Conservation (phyloP, 495 filamentous ascomycete species). For the Melanomma pulvis-pyrius region DNA sequence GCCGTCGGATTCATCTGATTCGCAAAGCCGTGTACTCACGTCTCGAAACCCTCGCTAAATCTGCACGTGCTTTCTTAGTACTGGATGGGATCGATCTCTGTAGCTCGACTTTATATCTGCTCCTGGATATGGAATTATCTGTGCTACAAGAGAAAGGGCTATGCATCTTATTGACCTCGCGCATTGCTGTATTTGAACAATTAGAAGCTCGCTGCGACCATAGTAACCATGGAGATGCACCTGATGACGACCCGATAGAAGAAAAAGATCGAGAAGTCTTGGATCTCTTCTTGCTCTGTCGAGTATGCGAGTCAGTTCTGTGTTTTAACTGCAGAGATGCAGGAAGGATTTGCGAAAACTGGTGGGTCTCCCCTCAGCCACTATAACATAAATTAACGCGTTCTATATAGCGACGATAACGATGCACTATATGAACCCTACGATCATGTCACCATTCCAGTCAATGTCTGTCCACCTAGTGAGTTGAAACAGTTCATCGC, state of each 20-base stretch:
- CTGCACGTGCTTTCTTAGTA: slow-evolving; percentile 1
- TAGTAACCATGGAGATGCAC: neutral
- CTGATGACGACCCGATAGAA: slow-evolving; percentile 8
- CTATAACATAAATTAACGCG: neutral
- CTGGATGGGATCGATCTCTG: slow-evolving; percentile 21
- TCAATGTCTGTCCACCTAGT: neutral
- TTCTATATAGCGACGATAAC: neutral
- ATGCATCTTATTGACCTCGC: slow-evolving; percentile 13
- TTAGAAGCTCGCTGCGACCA: slow-evolving; percentile 1
- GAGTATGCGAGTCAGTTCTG: slow-evolving; percentile 1
- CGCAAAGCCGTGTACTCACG: slow-evolving; percentile 1
- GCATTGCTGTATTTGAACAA: slow-evolving; percentile 4
- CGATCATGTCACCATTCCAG: slow-evolving; percentile 10
- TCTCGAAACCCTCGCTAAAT: neutral
- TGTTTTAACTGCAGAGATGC: slow-evolving; percentile 13
- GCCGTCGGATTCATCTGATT: neutral
- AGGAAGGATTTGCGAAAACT: slow-evolving; percentile 11
- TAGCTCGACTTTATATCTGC: slow-evolving; percentile 1
- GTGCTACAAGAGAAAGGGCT: neutral
- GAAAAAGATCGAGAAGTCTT: slow-evolving; percentile 2
- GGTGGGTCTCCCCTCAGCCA: neutral
- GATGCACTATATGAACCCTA: slow-evolving; percentile 14
- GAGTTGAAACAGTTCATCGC: slow-evolving; percentile 9
- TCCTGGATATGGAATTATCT: slow-evolving; percentile 6
- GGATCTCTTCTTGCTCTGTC: slow-evolving; percentile 10